Evolutionary conservation across 2,329 filamentous ascomycete genomes (phyloP).

Genomic region (Magnaporthiopsis rhizophila): DNA sequence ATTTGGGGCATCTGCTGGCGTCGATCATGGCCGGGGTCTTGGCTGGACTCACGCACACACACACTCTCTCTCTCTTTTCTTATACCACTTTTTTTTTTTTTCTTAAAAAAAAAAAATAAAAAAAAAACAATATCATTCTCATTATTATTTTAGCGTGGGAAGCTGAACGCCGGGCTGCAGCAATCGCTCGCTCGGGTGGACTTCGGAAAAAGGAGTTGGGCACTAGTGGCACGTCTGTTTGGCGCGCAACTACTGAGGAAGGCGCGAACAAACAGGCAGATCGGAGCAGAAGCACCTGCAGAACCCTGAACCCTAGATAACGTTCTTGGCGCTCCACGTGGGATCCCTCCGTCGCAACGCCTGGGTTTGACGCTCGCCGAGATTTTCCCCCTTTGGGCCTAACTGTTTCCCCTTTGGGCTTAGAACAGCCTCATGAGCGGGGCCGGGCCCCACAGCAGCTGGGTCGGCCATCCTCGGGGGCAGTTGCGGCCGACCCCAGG

Average conservation of each 20-base stretch:
- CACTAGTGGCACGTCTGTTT: neutral
- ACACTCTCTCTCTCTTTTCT: too few species aligned
- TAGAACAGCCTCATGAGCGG: neutral
- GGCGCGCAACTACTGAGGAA: neutral
- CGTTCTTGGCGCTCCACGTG: neutral
- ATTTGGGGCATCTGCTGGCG: neutral
- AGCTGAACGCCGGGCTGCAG: too few species aligned
- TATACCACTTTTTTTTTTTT: too few species aligned
- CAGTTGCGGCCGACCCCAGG: neutral
- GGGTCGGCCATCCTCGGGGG: neutral
- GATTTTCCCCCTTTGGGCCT: constrained; percentile 1
- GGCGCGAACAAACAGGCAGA: too few species aligned
- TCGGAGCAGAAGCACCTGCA: too few species aligned
- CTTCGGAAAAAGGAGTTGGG: neutral
- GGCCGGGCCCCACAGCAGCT: neutral
- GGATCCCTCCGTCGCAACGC: neutral
- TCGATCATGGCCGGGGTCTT: neutral
- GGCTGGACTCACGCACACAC: too few species aligned
- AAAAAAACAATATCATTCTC: too few species aligned
- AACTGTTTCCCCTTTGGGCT: neutral
- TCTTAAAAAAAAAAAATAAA: too few species aligned
- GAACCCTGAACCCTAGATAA: neutral
- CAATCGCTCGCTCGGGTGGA: too few species aligned
- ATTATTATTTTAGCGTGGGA: too few species aligned
- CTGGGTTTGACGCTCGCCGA: neutral